Base-by-base conservation (phyloP, 2,329 filamentous ascomycete genomes). In the Orbilia oligospora region DNA sequence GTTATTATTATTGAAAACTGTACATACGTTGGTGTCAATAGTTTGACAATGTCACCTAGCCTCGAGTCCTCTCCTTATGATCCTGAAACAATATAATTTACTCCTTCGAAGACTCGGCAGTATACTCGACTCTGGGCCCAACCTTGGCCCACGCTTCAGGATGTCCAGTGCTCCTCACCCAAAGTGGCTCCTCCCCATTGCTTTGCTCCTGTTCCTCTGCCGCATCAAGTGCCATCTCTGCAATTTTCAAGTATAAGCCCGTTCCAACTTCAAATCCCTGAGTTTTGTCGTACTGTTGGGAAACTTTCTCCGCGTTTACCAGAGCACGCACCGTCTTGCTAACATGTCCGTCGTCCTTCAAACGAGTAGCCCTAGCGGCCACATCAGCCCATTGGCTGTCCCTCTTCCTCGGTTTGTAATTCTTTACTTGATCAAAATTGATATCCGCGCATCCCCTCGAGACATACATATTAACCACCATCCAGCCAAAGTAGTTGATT, bases 401-500 rank as follows among this genome's bases (percentile, higher is more conserved):
- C 2, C 82, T 81, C 58, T 86, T 84, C 71, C 85, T 88, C 0
- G 90, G 88, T 0, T 85, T 83, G 82, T 96, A 95, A 0, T 84
- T 83, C 0, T 83, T 84, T 67, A 97, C 88, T 58, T 90, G 87
- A 2, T 90, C 86, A 0, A 89, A 72, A 0, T 87, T 84, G 0
- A 94, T 87, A 0, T 87, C 84, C 0, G 93, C 91, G 0, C 87
- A 88, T 2, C 88, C 88, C 9, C 91, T 87, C 0, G 91, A 92
- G 0, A 91, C 88, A 83, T 97, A 97, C 84, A 93, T 87, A 5
- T 90, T 82, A 5, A 97, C 85, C 83, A 96, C 92, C 81, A 90
- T 85, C 49, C 93, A 89, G 63, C 91, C 92, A 84, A 97, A 97
- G 89, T 90, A 94, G 84, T 96, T 92, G 6, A 97, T 86, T 0